Evolutionary conservation across 2,329 filamentous ascomycete species (phyloP).

Genomic region (Diaporthe citriasiana): DNA sequence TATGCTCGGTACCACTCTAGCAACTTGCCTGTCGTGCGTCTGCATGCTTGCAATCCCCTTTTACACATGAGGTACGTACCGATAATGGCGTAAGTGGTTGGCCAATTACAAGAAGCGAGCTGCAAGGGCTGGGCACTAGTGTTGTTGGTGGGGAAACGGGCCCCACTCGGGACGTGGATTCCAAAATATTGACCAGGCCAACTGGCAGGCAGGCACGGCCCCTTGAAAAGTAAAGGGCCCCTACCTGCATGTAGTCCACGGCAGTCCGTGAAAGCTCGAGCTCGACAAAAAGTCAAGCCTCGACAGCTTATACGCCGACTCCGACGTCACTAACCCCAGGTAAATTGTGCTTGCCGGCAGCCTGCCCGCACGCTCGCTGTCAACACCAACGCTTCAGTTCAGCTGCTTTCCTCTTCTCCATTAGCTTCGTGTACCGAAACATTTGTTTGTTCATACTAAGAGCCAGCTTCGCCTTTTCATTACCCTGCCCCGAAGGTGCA

Average conservation of each 20-base stretch:
- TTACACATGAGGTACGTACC: not conserved
- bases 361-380: constrained; percentile 15
- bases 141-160: constrained; percentile 34
- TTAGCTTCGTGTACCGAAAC: constrained; percentile 25
- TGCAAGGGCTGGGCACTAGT: constrained; percentile 10
- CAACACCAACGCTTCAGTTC: constrained; percentile 15
- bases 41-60: not conserved
- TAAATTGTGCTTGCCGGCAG: not conserved
- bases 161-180: constrained; percentile 22
- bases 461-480: constrained; percentile 3
- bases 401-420: constrained; percentile 14
- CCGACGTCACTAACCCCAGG: constrained; percentile 34
- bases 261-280: constrained; percentile 11
- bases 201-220: constrained; percentile 34
- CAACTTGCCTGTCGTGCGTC: not conserved
- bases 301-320: constrained; percentile 29
- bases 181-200: constrained; percentile 34
- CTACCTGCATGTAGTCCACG: constrained; percentile 20
- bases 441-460: constrained; percentile 37
- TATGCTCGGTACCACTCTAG: not conserved
- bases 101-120: constrained; percentile 9
- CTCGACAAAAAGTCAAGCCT: constrained; percentile 17
- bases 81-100: not conserved
- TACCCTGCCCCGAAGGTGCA: not conserved
- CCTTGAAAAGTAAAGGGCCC: constrained; percentile 22